These are phyloP conservation scores for Lippia alba DNA, from an alignment of 305 asterid species.

Conservation along the genomic window DNA sequence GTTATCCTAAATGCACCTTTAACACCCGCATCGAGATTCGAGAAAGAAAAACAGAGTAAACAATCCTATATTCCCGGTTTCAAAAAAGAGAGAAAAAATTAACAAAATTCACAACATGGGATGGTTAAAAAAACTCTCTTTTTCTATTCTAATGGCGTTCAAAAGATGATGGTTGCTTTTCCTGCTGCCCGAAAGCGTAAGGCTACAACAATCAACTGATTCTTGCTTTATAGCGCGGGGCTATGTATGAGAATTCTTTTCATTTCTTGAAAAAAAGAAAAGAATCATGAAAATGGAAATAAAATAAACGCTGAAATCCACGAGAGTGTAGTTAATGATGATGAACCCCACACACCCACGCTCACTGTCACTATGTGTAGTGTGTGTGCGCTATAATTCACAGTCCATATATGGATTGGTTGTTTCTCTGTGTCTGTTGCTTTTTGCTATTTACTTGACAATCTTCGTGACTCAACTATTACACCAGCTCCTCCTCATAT, in stretches of 20 bases:
- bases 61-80: conserved; percentile 40
- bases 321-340: conserved; percentile 69
- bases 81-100: conserved; percentile 15
- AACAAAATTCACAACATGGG: conserved; percentile 24
- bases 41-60: conserved; percentile 40
- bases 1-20: conserved; percentile 34
- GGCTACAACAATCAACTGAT: conserved; percentile 55
- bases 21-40: conserved; percentile 63
- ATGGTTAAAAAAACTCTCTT: conserved; percentile 2
- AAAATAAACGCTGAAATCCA: conserved; percentile 76
- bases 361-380: conserved; percentile 45
- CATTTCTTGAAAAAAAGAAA: conserved; percentile 46
- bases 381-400: conserved; percentile 12
- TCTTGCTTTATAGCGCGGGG: conserved; percentile 71
- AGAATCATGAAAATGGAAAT: conserved; percentile 9
- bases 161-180: conserved; percentile 45
- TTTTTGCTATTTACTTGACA: conserved; percentile 42
- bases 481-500: background rate
- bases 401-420: conserved; percentile 5
- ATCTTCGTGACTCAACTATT: conserved; percentile 74
- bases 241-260: conserved; percentile 45
- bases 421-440: conserved; percentile 22
- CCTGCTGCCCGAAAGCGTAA: conserved; percentile 38
- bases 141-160: conserved; percentile 24
- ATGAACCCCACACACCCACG: conserved; percentile 49